A percentile compares a stretch with the other conserved stretches of the same genome.
Evolutionary conservation across 176 grass and related monocot genomes (phyloP).

Genomic region (Panicum miliaceum): DNA sequence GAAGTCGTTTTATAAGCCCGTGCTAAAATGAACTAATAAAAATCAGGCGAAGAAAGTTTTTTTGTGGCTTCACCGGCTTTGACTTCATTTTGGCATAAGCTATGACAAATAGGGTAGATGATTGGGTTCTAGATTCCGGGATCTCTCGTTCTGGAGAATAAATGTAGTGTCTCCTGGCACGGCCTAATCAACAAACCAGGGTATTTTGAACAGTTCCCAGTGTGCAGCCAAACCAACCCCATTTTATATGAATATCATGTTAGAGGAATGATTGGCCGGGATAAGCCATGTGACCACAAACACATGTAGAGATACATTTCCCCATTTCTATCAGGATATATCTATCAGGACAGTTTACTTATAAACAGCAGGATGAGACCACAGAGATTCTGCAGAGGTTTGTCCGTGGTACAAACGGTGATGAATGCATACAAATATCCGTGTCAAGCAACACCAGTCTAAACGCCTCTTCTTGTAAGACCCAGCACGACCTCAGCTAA

Average conservation of each 20-base stretch:
- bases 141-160: background rate
- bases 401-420: background rate
- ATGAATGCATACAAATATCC: background rate
- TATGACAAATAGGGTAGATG: too few species aligned
- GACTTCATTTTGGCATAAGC: too few species aligned
- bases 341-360: background rate
- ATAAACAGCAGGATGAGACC: background rate
- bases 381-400: background rate
- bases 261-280: too few species aligned
- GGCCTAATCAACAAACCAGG: background rate
- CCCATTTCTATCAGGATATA: too few species aligned
- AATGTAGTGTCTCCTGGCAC: background rate
- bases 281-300: too few species aligned
- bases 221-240: background rate
- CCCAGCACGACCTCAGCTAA: background rate
- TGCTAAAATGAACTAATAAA: too few species aligned
- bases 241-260: too few species aligned
- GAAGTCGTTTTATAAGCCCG: too few species aligned
- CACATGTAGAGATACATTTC: too few species aligned
- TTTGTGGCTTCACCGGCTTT: too few species aligned
- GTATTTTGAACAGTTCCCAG: background rate
- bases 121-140: background rate
- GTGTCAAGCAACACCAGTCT: background rate
- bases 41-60: too few species aligned
- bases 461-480: background rate